These are phyloP conservation scores for Xylaria polymorpha DNA, from an alignment of 2,329 filamentous ascomycete genomes.

Conservation along the genomic window DNA sequence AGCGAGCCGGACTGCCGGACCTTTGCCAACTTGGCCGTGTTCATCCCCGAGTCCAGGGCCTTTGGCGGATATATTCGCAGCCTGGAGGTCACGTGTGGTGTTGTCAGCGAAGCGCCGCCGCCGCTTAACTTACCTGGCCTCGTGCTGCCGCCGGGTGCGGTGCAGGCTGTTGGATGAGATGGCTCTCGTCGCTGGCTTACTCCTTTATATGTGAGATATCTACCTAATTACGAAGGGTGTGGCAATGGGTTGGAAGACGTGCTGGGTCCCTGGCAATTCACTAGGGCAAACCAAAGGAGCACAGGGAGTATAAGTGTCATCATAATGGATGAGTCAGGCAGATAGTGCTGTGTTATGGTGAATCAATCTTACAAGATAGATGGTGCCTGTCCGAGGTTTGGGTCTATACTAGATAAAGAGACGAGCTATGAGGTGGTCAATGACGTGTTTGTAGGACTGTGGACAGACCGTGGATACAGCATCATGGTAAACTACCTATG, in stretches of 20 bases:
- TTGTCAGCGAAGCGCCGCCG: conserved; percentile 44
- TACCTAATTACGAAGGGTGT: too few species aligned
- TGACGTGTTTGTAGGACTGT: background rate
- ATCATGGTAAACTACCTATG: too few species aligned
- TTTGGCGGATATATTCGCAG: conserved; percentile 53
- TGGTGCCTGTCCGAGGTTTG: conserved; percentile 4
- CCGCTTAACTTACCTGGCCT: conserved; percentile 46
- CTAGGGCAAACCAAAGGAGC: too few species aligned
- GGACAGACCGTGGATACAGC: too few species aligned
- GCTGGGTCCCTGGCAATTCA: too few species aligned
- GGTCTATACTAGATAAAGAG: background rate
- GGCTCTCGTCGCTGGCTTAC: too few species aligned
- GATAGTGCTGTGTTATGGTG: background rate
- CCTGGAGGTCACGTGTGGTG: conserved; percentile 52
- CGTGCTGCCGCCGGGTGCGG: conserved; percentile 40
- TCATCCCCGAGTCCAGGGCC: conserved; percentile 50
- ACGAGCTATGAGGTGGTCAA: background rate
- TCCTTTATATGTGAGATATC: too few species aligned
- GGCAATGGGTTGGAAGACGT: too few species aligned
- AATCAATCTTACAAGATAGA: conserved; percentile 4
- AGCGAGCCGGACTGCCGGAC: conserved; percentile 50
- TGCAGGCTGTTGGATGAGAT: conserved; percentile 40
- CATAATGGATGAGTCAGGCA: background rate
- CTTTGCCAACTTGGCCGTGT: conserved; percentile 54
- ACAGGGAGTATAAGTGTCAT: too few species aligned